Conservation (phyloP, 140 eudicot genomes). For the Flaveria floridana region DNA sequence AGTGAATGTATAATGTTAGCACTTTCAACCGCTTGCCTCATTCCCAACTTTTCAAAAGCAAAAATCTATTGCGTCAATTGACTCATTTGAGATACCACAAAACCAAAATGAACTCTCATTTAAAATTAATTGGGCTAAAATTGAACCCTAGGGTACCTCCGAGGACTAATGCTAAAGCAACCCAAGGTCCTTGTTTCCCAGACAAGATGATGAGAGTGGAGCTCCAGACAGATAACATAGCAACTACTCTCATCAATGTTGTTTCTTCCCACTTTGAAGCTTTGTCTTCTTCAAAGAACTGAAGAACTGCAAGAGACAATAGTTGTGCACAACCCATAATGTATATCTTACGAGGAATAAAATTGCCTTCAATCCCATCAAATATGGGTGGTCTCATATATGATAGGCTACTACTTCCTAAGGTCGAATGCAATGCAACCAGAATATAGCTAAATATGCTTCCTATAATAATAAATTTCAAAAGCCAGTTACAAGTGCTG, state of each 20-base stretch:
- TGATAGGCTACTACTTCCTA: slow-evolving; percentile 56
- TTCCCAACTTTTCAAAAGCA: background rate
- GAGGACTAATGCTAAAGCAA: slow-evolving; percentile 55
- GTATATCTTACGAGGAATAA: slow-evolving; percentile 69
- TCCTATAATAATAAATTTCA: slow-evolving; percentile 55
- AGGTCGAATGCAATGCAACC: slow-evolving; percentile 52
- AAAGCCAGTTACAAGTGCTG: slow-evolving; percentile 34
- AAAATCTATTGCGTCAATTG: background rate
- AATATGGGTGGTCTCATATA: slow-evolving; percentile 24
- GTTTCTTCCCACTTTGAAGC: slow-evolving; percentile 41
- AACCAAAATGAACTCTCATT: background rate
- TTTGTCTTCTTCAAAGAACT: slow-evolving; percentile 31
- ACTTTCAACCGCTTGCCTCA: background rate
- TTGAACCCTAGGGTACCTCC: slow-evolving; percentile 55
- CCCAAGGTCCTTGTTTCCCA: slow-evolving; percentile 90
- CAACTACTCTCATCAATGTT: slow-evolving; percentile 48
- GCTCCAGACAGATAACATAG: slow-evolving; percentile 84
- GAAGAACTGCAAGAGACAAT: slow-evolving; percentile 47
- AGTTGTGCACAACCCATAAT: slow-evolving; percentile 59
- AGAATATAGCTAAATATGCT: slow-evolving; percentile 62
- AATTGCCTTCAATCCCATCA: slow-evolving; percentile 41
- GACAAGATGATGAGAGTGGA: slow-evolving; percentile 69
- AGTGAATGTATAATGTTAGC: background rate
- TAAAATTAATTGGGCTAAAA: background rate
- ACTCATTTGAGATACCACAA: background rate